Conservation (phyloP, 192 early-diverging fungal species). For the Dimargaris verticillata region DNA sequence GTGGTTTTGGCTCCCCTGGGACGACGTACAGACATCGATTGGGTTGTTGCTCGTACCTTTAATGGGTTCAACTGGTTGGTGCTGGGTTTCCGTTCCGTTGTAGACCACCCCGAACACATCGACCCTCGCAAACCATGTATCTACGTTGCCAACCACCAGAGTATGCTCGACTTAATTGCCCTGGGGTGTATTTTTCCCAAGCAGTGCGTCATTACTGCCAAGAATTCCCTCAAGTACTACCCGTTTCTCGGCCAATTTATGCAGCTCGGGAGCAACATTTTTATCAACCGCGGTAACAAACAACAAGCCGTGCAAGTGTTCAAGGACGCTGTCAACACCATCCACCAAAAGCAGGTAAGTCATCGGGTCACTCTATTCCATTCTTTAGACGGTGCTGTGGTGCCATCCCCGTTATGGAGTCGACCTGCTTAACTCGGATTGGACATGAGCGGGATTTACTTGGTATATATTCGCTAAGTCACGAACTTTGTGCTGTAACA, state of each 20-base stretch:
- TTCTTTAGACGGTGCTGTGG: background rate
- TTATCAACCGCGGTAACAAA: slow-evolving; percentile 72
- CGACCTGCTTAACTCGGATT: background rate
- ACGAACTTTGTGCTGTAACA: too few relatives aligned
- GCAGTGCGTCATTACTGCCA: slow-evolving; percentile 47
- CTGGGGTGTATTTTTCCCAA: slow-evolving; percentile 49
- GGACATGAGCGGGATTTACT: too few relatives aligned
- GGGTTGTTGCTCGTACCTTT: slow-evolving; percentile 37
- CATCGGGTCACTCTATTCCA: background rate
- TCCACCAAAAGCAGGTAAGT: slow-evolving; percentile 53
- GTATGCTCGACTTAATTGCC: slow-evolving; percentile 54
- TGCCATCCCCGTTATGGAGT: background rate
- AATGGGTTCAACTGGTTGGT: slow-evolving; percentile 28
- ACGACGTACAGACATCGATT: slow-evolving; percentile 40
- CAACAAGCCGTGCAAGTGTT: slow-evolving; percentile 61
- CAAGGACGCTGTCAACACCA: slow-evolving; percentile 47
- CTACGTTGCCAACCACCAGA: slow-evolving; percentile 77
- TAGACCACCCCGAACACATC: slow-evolving; percentile 43
- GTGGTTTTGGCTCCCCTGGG: slow-evolving; percentile 39
- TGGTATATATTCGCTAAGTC: too few relatives aligned
- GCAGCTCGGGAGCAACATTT: slow-evolving; percentile 64
- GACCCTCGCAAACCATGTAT: slow-evolving; percentile 39
- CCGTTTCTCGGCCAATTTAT: slow-evolving; percentile 67
- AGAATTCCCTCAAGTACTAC: slow-evolving; percentile 46
- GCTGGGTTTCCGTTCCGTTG: slow-evolving; percentile 38